Conservation (phyloP, 2,329 filamentous ascomycete genomes). For the Alternaria infectoria region DNA sequence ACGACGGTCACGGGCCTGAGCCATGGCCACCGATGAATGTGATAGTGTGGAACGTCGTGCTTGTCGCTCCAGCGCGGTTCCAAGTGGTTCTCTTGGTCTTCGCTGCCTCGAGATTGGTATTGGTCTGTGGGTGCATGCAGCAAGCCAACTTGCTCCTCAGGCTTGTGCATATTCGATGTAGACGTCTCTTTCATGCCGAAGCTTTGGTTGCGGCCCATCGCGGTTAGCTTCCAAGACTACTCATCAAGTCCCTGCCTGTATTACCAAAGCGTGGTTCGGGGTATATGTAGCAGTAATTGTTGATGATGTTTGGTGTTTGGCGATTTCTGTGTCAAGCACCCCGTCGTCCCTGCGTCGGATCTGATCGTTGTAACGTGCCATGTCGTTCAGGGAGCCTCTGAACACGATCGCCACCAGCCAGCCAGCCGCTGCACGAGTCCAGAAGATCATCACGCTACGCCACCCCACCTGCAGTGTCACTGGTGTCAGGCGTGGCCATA, state of each 20-base stretch:
- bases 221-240: not conserved
- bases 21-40: conserved; percentile 12
- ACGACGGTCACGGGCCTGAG: conserved; percentile 13
- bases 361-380: not conserved
- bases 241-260: not conserved
- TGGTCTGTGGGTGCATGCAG: conserved; percentile 14
- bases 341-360: not conserved
- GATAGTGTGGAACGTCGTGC: not conserved
- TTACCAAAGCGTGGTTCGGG: not conserved
- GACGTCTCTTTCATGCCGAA: conserved; percentile 13
- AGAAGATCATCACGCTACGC: not conserved
- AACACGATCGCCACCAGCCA: not conserved
- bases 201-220: conserved; percentile 5
- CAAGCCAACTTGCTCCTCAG: conserved; percentile 32
- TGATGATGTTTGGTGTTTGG: not conserved
- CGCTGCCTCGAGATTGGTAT: conserved; percentile 3
- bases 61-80: conserved; percentile 8
- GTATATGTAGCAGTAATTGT: not conserved
- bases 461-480: not conserved
- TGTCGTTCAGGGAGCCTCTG: not conserved
- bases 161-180: not conserved
- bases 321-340: not conserved
- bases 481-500: not conserved
- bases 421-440: not conserved
- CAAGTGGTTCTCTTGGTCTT: conserved; percentile 10